Evolutionary conservation across 2,329 filamentous ascomycete species (phyloP).

Genomic region (Pseudocercospora vitis): DNA sequence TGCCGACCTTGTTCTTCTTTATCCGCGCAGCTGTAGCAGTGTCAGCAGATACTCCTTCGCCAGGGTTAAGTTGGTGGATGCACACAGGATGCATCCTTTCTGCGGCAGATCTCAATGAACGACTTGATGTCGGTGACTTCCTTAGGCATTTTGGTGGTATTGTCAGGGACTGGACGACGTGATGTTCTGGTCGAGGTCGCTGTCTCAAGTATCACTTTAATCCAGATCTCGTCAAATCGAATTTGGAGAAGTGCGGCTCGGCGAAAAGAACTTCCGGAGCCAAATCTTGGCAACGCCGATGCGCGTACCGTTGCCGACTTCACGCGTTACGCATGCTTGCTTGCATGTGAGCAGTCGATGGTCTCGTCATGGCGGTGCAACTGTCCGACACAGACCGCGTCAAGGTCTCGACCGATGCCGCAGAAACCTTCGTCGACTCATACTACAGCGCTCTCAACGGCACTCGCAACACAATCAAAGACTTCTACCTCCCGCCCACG

Average conservation of each 20-base stretch:
- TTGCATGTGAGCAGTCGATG: neutral
- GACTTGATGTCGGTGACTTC: slow-evolving; percentile 99
- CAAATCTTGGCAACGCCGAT: slow-evolving; percentile 18
- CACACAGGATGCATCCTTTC: slow-evolving; percentile 99
- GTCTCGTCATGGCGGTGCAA: slow-evolving; percentile 24
- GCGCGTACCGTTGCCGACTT: neutral
- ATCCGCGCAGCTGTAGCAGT: slow-evolving; percentile 49
- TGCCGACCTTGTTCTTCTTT: slow-evolving; percentile 84
- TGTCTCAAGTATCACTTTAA: no score
- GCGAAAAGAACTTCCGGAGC: neutral
- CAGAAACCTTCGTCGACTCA: slow-evolving; percentile 67
- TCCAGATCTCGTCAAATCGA: slow-evolving; percentile 11
- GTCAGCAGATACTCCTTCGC: slow-evolving; percentile 10
- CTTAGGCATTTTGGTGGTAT: slow-evolving; percentile 79
- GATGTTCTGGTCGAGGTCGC: slow-evolving; percentile 16
- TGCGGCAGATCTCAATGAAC: slow-evolving; percentile 99
- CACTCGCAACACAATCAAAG: slow-evolving; percentile 56
- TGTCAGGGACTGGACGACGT: slow-evolving; percentile 12
- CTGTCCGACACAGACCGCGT: slow-evolving; percentile 36
- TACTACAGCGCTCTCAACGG: slow-evolving; percentile 75
- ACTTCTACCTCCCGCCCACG: slow-evolving; percentile 68
- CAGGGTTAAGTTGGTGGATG: slow-evolving; percentile 38
- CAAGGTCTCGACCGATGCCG: slow-evolving; percentile 53
- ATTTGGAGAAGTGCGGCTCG: slow-evolving; percentile 16
- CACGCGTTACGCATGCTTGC: slow-evolving; percentile 1